A percentile compares a stretch with the other conserved stretches of the same genome.
phyloP scores from a whole-genome alignment of 2,329 filamentous ascomycete genomes.

The Fusarium pseudonygamai region DNA sequence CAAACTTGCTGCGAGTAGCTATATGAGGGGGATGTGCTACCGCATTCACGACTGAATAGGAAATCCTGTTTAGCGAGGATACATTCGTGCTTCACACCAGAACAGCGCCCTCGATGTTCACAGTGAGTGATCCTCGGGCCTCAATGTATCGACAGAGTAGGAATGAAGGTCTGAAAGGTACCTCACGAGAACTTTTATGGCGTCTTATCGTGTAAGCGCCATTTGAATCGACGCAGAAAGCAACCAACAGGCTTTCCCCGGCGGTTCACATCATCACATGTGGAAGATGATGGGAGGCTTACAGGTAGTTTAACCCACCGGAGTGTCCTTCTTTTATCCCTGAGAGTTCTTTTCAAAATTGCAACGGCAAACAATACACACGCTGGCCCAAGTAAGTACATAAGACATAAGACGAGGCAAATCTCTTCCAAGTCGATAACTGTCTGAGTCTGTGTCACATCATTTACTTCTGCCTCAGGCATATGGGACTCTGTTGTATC shows the following conservation, averaged over 20 bases:
- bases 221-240: not conserved
- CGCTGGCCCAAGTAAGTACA: not conserved
- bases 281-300: not conserved
- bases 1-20: constrained; percentile 10
- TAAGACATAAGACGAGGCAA: not conserved
- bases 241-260: not conserved
- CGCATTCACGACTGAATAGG: not conserved
- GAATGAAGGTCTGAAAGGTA: not conserved
- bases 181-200: not conserved
- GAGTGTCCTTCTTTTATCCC: not conserved
- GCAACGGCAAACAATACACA: not conserved
- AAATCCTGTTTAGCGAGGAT: not conserved
- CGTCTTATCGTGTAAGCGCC: not conserved
- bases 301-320: not conserved
- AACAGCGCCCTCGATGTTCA: not conserved
- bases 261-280: not conserved
- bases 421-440: not conserved
- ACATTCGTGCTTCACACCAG: not conserved
- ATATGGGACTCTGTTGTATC: not conserved
- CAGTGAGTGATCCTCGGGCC: not conserved
- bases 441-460: not conserved
- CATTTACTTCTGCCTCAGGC: not conserved
- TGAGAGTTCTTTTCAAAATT: not conserved
- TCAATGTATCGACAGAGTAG: not conserved
- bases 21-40: not conserved